Percentiles rank a stretch among this genome's conserved stretches.
Conservation (phyloP, 768 basidiomycete species). For the Leccinum olivaceopallidum region DNA sequence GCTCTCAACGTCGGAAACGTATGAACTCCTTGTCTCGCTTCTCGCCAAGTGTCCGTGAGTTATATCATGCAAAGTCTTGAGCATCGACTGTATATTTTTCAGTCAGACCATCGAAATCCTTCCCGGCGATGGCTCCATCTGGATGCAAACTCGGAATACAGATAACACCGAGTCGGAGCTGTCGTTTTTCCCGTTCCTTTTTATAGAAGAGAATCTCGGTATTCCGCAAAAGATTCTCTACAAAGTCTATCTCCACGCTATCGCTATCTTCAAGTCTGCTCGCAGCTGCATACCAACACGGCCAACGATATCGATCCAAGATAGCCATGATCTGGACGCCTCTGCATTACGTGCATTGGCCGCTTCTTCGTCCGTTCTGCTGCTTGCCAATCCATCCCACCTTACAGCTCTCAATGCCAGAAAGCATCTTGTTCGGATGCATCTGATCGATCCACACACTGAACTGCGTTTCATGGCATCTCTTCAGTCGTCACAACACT, state of each 20-base stretch:
- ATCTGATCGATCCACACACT: conserved; percentile 35
- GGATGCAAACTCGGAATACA: conserved; percentile 31
- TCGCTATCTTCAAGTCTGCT: conserved; percentile 35
- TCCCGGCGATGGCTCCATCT: conserved; percentile 54
- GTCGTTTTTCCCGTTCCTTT: conserved; percentile 49
- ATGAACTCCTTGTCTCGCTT: conserved; percentile 27
- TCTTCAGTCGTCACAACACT: conserved; percentile 51
- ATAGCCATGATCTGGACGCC: conserved; percentile 3
- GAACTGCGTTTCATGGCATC: conserved; percentile 52
- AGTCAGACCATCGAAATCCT: conserved; percentile 58
- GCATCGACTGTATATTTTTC: not conserved
- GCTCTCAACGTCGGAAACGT: conserved; percentile 6
- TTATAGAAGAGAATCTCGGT: conserved; percentile 60
- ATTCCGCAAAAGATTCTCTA: conserved; percentile 60
- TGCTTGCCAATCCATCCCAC: conserved; percentile 69
- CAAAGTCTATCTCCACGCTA: conserved; percentile 49
- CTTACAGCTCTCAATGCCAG: conserved; percentile 65
- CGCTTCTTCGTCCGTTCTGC: conserved; percentile 47
- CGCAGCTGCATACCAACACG: conserved; percentile 12
- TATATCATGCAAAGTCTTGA: not conserved
- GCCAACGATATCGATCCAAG: not conserved
- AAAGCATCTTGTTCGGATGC: conserved; percentile 49
- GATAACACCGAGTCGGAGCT: conserved; percentile 16
- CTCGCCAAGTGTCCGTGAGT: conserved; percentile 31
- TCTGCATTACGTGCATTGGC: conserved; percentile 22